These are phyloP conservation scores for Urtica urens DNA, from an alignment of 306 rosid species.

Conservation along the genomic window DNA sequence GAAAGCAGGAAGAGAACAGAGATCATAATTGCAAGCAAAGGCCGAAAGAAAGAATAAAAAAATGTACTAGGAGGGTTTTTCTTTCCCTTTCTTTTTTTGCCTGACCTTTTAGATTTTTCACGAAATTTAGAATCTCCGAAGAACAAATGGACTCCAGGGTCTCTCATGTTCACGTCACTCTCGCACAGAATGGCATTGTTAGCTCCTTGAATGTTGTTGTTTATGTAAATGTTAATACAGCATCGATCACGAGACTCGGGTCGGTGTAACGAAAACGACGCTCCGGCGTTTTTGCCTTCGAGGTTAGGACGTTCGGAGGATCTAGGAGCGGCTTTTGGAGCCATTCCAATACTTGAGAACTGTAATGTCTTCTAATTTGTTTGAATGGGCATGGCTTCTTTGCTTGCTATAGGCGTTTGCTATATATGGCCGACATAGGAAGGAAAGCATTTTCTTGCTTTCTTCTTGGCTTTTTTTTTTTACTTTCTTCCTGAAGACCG, in stretches of 20 bases:
- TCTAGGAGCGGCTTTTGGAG: slow-evolving; percentile 1
- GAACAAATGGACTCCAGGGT: slow-evolving; percentile 35
- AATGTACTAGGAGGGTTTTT: neutral
- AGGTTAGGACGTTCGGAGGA: slow-evolving; percentile 13
- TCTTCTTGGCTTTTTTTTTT: neutral
- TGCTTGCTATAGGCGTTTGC: slow-evolving; percentile 17
- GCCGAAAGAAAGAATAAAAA: neutral
- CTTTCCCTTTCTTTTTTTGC: slow-evolving; percentile 3
- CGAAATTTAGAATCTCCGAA: slow-evolving; percentile 23
- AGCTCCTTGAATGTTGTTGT: slow-evolving; percentile 40
- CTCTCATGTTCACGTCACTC: slow-evolving; percentile 30
- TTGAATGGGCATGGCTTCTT: slow-evolving; percentile 13
- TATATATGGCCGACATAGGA: neutral
- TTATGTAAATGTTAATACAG: slow-evolving; percentile 37
- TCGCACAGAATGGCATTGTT: slow-evolving; percentile 25
- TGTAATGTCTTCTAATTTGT: neutral
- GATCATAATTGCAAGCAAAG: neutral
- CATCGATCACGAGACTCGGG: slow-evolving; percentile 19
- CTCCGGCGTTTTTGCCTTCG: slow-evolving; percentile 32
- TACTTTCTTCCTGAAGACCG: neutral
- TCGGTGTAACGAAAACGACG: slow-evolving; percentile 14
- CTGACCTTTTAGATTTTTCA: neutral
- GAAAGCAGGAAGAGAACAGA: slow-evolving; percentile 7
- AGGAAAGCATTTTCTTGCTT: slow-evolving; percentile 7
- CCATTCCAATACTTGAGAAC: slow-evolving; percentile 5